Evolutionary conservation across 768 basidiomycete genomes (phyloP).

Genomic region (Rossbeevera mucosa): DNA sequence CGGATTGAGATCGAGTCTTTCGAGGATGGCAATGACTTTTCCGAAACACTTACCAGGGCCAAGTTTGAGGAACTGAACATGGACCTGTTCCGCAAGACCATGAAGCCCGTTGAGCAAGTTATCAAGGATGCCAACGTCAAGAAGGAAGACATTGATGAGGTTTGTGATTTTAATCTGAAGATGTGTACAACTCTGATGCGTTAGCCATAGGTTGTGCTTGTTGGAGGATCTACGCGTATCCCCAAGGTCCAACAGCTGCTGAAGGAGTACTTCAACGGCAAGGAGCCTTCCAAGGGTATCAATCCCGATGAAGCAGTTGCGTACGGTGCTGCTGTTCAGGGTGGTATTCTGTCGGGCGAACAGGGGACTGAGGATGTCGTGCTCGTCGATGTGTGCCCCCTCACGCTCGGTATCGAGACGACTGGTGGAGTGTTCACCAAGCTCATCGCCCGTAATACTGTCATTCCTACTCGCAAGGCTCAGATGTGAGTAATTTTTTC

Average conservation of each 20-base stretch:
- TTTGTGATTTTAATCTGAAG: constrained; percentile 28
- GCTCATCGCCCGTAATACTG: constrained; percentile 95
- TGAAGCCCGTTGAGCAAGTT: constrained; percentile 99
- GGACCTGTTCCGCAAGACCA: constrained; percentile 98
- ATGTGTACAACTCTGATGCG: not conserved
- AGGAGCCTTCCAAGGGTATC: constrained; percentile 97
- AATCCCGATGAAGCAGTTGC: constrained; percentile 99
- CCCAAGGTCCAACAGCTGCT: constrained; percentile 98
- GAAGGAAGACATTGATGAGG: constrained; percentile 95
- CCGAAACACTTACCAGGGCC: constrained; percentile 94
- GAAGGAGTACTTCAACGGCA: constrained; percentile 94
- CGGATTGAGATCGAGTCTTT: constrained; percentile 95
- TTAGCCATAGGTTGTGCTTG: constrained; percentile 64
- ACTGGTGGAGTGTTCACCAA: constrained; percentile 98
- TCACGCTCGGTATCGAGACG: constrained; percentile 98
- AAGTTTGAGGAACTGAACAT: constrained; percentile 99
- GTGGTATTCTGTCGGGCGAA: constrained; percentile 95
- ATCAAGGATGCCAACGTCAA: constrained; percentile 96
- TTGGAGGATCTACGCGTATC: constrained; percentile 98
- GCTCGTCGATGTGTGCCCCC: constrained; percentile 93
- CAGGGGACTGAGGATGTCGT: constrained; percentile 87
- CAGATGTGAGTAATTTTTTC: constrained; percentile 60
- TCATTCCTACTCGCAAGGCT: constrained; percentile 95
- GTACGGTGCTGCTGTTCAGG: constrained; percentile 98
- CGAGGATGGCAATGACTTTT: constrained; percentile 94